Conservation (phyloP, 2,329 filamentous ascomycete genomes). For the Ascochyta koolunga region DNA sequence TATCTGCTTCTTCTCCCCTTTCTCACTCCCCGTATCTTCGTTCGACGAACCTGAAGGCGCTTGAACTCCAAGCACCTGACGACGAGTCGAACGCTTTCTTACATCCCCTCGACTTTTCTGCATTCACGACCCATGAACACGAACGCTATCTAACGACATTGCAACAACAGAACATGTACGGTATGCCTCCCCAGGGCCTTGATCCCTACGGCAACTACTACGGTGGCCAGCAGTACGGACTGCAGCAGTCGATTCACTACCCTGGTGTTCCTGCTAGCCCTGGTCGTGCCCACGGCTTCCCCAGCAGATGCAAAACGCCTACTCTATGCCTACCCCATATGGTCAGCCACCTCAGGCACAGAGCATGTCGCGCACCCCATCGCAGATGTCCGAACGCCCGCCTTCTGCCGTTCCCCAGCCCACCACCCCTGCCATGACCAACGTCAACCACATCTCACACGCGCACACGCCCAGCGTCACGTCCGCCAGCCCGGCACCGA, state of each 20-base stretch:
- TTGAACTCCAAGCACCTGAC: slow-evolving; percentile 24
- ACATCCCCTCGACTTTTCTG: slow-evolving; percentile 55
- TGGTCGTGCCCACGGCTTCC: slow-evolving; percentile 54
- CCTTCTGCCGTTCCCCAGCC: slow-evolving; percentile 66
- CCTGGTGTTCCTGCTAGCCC: slow-evolving; percentile 53
- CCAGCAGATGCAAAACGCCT: slow-evolving; percentile 52
- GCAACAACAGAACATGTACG: slow-evolving; percentile 68
- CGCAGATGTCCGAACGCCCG: slow-evolving; percentile 62
- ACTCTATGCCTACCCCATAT: slow-evolving; percentile 59
- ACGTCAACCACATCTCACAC: slow-evolving; percentile 52
- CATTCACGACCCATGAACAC: slow-evolving; percentile 73
- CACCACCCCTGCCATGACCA: slow-evolving; percentile 57
- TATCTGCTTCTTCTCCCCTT: slow-evolving; percentile 20
- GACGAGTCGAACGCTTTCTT: slow-evolving; percentile 32
- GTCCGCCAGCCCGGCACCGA: slow-evolving; percentile 65
- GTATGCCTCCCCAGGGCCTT: slow-evolving; percentile 59
- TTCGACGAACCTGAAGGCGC: slow-evolving; percentile 23
- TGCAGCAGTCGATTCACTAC: slow-evolving; percentile 53
- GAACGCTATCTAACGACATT: slow-evolving; percentile 72
- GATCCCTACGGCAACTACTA: slow-evolving; percentile 51
- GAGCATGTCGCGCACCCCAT: slow-evolving; percentile 70
- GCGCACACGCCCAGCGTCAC: slow-evolving; percentile 62
- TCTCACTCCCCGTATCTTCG: slow-evolving; percentile 13
- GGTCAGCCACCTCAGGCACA: slow-evolving; percentile 64
- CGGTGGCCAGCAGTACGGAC: slow-evolving; percentile 59